Base-by-base conservation (phyloP, 371 early-diverging fungal species). In the Phascolomyces articulosus region DNA sequence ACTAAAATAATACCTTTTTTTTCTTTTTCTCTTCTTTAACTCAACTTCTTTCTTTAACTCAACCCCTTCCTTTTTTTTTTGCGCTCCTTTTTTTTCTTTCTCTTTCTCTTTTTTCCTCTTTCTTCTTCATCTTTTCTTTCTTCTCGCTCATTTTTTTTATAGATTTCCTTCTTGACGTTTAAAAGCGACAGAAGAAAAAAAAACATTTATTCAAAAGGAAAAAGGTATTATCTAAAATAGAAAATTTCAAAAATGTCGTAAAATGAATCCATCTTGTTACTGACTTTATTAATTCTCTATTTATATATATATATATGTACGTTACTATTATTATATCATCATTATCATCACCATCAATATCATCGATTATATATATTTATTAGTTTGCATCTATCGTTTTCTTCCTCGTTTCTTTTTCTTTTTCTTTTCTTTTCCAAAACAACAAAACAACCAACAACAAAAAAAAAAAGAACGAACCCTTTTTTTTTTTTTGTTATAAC, bases 1-100 rank as follows among this genome's bases (percentile, higher is more conserved):
- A n/a, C n/a, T n/a, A n/a, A n/a, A n/a, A n/a, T n/a, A n/a, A n/a
- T n/a, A n/a, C n/a, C n/a, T n/a, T n/a, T n/a, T n/a, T n/a, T n/a
- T n/a, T n/a, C n/a, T n/a, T n/a, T n/a, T n/a, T 27, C 24, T 60
- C 31, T 60, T 48, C 29, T 27, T 60, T 48, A 31, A 49, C 28
- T 31, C 29, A 24, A 28, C 51, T 53, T 48, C 51, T 53, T 51
- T 55, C 57, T 56, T 28, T 40, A 31, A 38, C 40, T 54, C 54
- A 34, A 28, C 23, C 9, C 18, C 64, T 47, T 58, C 65, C 65
- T 29, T n/a, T n/a, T n/a, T n/a, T n/a, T n/a, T n/a, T 60, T 54
- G 65, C 65, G 60, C 57, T 65, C 59, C 65, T 54, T 60, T 65
- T 57, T 55, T 60, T 65, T 65, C 57, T 60, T 40, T 58, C 60